Percentiles rank a stretch among this genome's conserved stretches.
Evolutionary conservation across 2,329 filamentous ascomycete species (phyloP).

Genomic region (Neonectria coccinea): DNA sequence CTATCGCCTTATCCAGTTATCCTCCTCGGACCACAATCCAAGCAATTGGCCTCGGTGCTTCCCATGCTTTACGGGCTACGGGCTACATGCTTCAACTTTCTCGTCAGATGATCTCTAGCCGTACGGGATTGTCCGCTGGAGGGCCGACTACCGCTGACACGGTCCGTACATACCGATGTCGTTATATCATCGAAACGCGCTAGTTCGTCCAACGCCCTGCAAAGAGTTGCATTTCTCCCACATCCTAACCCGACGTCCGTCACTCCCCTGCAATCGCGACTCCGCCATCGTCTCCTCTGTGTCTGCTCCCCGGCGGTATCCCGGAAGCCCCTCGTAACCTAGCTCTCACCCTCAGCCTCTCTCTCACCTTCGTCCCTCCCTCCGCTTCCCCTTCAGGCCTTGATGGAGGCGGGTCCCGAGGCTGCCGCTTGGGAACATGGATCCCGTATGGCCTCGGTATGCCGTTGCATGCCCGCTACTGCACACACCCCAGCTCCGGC

Average conservation of each 20-base stretch:
- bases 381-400: constrained; percentile 11
- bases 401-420: neutral
- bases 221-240: constrained; percentile 25
- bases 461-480: neutral
- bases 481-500: constrained; percentile 29
- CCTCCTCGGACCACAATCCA: constrained; percentile 1
- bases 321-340: constrained; percentile 12
- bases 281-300: constrained; percentile 14
- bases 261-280: constrained; percentile 20
- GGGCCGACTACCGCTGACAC: constrained; percentile 37
- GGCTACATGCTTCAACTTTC: neutral
- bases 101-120: constrained; percentile 14
- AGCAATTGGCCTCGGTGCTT: neutral
- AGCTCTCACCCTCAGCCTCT: constrained; percentile 14
- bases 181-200: constrained; percentile 26
- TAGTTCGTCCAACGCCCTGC: constrained; percentile 25
- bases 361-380: constrained; percentile 6
- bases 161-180: constrained; percentile 42
- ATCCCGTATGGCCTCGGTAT: neutral
- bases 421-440: neutral
- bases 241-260: constrained; percentile 13
- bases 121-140: constrained; percentile 6
- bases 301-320: constrained; percentile 26
- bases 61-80: neutral
- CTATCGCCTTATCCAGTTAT: constrained; percentile 3